Conservation (phyloP, 352 stramenopile genomes). For the Globisporangium spinosum region DNA sequence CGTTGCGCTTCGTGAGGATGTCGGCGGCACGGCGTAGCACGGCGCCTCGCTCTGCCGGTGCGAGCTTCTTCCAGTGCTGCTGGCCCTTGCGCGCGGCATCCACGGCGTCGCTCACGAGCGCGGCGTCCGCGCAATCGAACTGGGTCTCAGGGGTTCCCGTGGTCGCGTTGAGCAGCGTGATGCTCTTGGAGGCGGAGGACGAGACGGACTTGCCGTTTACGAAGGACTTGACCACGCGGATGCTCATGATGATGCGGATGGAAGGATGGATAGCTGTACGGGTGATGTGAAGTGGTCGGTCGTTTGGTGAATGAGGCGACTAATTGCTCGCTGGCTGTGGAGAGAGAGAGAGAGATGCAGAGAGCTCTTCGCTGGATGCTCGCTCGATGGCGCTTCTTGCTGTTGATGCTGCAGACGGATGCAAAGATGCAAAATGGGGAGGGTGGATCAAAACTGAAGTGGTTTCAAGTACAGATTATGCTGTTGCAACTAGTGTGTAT, state of each 20-base stretch:
- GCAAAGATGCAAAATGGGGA: not conserved
- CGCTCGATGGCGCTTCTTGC: not conserved
- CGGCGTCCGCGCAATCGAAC: slow-evolving; percentile 40
- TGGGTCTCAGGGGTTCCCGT: slow-evolving; percentile 47
- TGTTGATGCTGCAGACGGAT: not conserved
- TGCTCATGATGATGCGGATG: slow-evolving; percentile 1
- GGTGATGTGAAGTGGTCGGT: not conserved
- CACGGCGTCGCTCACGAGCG: slow-evolving; percentile 55
- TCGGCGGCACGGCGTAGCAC: slow-evolving; percentile 62
- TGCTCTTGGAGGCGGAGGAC: slow-evolving; percentile 17
- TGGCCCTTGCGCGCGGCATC: slow-evolving; percentile 39
- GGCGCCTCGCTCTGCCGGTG: slow-evolving; percentile 55
- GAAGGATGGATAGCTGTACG: not conserved
- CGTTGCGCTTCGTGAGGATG: slow-evolving; percentile 52
- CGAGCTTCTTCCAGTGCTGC: slow-evolving; percentile 54
- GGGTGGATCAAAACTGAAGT: not conserved
- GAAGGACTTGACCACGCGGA: slow-evolving; percentile 53
- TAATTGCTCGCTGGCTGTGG: not conserved
- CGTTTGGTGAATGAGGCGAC: not conserved
- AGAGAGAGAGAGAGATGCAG: not conserved
- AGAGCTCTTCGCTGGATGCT: not conserved
- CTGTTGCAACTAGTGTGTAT: not conserved
- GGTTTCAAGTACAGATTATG: not conserved
- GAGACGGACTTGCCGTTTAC: slow-evolving; percentile 63
- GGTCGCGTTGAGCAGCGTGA: slow-evolving; percentile 62